Percentiles rank a stretch among this genome's conserved stretches.
These are phyloP conservation scores for Cryptomeria japonica DNA, from an alignment of 75 land plant species.

Conservation along the genomic window DNA sequence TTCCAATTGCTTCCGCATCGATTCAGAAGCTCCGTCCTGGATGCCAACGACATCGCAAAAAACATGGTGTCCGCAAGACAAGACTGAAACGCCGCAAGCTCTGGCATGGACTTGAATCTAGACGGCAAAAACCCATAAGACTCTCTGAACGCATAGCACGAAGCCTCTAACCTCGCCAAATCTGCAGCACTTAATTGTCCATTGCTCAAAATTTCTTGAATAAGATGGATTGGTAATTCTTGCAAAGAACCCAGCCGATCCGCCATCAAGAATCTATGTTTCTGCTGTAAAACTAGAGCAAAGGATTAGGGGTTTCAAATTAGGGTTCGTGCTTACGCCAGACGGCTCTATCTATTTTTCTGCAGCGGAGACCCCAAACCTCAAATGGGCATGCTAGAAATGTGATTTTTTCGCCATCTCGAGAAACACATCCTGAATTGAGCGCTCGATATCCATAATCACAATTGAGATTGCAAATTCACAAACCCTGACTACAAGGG, in stretches of 20 bases:
- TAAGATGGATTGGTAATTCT: slow-evolving; percentile 74
- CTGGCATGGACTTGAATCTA: slow-evolving; percentile 65
- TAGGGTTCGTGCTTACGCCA: neutral
- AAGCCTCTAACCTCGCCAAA: slow-evolving; percentile 68
- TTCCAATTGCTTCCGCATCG: slow-evolving; percentile 85
- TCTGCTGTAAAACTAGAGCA: neutral
- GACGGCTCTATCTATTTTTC: neutral
- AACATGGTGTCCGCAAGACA: slow-evolving; percentile 51
- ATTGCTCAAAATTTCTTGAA: slow-evolving; percentile 60
- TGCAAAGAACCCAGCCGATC: slow-evolving; percentile 31
- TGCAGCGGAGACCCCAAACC: neutral
- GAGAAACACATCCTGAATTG: neutral
- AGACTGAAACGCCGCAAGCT: slow-evolving; percentile 62
- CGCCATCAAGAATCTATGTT: slow-evolving; percentile 28
- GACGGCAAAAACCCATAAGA: slow-evolving; percentile 24
- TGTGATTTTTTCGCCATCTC: neutral
- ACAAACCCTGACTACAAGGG: neutral
- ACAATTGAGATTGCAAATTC: neutral
- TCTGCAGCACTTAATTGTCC: slow-evolving; percentile 64
- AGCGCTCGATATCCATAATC: neutral
- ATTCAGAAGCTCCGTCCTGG: slow-evolving; percentile 42
- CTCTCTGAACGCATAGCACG: slow-evolving; percentile 59
- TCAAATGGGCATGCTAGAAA: neutral
- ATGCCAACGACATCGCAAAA: slow-evolving; percentile 28
- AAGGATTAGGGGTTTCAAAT: neutral